Conservation (phyloP, 768 basidiomycete species). For the Peribolospora kevripleyi region DNA sequence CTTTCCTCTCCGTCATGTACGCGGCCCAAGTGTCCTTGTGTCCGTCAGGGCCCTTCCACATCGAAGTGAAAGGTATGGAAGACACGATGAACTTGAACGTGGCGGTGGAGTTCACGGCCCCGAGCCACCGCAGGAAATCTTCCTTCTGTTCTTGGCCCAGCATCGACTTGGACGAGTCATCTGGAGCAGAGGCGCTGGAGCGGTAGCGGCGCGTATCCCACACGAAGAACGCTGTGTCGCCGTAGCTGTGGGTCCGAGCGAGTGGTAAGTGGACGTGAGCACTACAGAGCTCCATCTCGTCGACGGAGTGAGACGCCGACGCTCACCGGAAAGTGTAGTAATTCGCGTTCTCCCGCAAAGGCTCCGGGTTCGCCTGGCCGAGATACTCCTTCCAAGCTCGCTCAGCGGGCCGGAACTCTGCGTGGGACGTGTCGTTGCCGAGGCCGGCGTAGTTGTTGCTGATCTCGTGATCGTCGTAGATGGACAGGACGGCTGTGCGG, state of each 20-base stretch:
- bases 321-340: constrained; percentile 27
- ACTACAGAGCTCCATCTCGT: background rate
- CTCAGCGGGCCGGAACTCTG: constrained; percentile 32
- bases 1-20: constrained; percentile 34
- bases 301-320: background rate
- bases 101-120: constrained; percentile 38
- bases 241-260: constrained; percentile 21
- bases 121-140: constrained; percentile 39
- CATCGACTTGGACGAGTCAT: constrained; percentile 32
- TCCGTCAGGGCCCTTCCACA: constrained; percentile 38
- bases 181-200: constrained; percentile 21
- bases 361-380: constrained; percentile 25
- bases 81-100: constrained; percentile 56
- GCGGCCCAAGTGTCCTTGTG: constrained; percentile 45
- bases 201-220: constrained; percentile 44
- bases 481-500: constrained; percentile 36
- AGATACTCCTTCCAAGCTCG: constrained; percentile 39
- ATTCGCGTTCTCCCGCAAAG: constrained; percentile 19
- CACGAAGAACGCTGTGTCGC: constrained; percentile 53
- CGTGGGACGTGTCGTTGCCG: constrained; percentile 29
- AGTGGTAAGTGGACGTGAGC: background rate
- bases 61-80: constrained; percentile 47
- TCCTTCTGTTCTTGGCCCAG: constrained; percentile 41
- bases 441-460: constrained; percentile 42
- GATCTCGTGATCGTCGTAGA: constrained; percentile 36